Evolutionary conservation across 2,329 filamentous ascomycete species (phyloP), one percentile per base, ranked within the genome.

Genomic region (Claviceps arundinis): DNA sequence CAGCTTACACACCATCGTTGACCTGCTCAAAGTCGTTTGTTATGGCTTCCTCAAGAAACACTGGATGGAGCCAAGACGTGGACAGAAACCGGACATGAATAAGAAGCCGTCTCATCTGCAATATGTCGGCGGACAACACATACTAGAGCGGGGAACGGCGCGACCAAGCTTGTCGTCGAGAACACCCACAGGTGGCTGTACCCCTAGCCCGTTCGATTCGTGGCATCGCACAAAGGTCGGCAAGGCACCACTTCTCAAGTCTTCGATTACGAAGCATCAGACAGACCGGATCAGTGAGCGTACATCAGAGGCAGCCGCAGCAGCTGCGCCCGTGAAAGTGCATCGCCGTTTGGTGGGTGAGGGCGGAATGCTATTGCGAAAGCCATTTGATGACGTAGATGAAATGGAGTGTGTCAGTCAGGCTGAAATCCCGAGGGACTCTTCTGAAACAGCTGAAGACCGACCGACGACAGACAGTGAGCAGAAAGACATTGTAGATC

Each of bases 1-100:
- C 41, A 70, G 70, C 13, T 56, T 88, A n/a, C 71, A 76, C 26
- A 67, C 56, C 1, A 62, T 71, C 17, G 50, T 60, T n/a, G 78
- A 85, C 44, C 72, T 96, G 2, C 62, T 96, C 9, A 75, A 75
- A 48, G 81, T 80, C 0, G 78, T 90, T 62, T 73, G 87, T 26
- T 77, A 75, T 48, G 81, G 89, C 54, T 96, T 95, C 66, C 68
- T 97, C 6, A 80, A 79, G 52, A 81, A 82, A 30, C 76, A 93
- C 59, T 74, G 85, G 55, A 84, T 91, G 58, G 74, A 76, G 4
- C 83, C 85, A 9, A 73, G 66, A 44, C 64, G 59, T 16, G 52
- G 63, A 14, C 58, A 58, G 13, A 46, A 40, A 16, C 17, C 47
- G 5, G 50, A 37, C 2, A 14, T 59, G 4, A 47, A 40, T 1